Conservation (phyloP, 2,329 filamentous ascomycete species). For the Juglanconis oblonga region DNA sequence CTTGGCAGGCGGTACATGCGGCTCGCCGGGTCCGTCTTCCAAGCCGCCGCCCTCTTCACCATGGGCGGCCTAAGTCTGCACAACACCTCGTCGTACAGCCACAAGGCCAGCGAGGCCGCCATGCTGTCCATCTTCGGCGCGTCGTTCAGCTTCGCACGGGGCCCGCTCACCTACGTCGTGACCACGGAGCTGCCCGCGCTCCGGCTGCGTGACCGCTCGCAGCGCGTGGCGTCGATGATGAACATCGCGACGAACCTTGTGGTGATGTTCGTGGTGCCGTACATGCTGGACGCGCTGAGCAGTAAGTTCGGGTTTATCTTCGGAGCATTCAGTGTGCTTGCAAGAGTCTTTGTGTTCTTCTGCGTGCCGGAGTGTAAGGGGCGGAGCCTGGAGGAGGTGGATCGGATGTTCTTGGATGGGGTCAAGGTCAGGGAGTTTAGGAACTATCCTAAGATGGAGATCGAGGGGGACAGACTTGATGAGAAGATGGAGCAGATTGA, state of each 20-base stretch:
- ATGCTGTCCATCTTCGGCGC: constrained; percentile 30
- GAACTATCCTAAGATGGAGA: not conserved
- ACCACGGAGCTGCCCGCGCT: constrained; percentile 31
- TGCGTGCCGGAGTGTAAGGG: constrained; percentile 38
- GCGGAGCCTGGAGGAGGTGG: constrained; percentile 36
- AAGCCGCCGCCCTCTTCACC: constrained; percentile 28
- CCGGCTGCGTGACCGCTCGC: constrained; percentile 30
- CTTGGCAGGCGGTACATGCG: constrained; percentile 20
- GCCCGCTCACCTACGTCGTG: constrained; percentile 33
- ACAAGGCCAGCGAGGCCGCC: constrained; percentile 29
- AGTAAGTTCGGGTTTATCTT: constrained; percentile 36
- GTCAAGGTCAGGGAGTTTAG: not conserved
- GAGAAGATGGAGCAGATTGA: not conserved
- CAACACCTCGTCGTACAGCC: constrained; percentile 14
- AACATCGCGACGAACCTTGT: constrained; percentile 31
- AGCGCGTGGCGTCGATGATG: constrained; percentile 26
- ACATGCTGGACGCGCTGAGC: constrained; percentile 33
- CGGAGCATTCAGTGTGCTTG: constrained; percentile 24
- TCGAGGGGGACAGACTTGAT: not conserved
- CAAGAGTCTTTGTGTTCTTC: constrained; percentile 25
- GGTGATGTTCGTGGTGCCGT: constrained; percentile 35
- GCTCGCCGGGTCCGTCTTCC: constrained; percentile 26
- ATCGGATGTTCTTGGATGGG: constrained; percentile 19
- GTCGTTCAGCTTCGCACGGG: constrained; percentile 32
- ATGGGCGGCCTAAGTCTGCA: constrained; percentile 35